Base-by-base conservation (phyloP, 163 green algal species). In the Trebouxiophyceae sp. region DNA sequence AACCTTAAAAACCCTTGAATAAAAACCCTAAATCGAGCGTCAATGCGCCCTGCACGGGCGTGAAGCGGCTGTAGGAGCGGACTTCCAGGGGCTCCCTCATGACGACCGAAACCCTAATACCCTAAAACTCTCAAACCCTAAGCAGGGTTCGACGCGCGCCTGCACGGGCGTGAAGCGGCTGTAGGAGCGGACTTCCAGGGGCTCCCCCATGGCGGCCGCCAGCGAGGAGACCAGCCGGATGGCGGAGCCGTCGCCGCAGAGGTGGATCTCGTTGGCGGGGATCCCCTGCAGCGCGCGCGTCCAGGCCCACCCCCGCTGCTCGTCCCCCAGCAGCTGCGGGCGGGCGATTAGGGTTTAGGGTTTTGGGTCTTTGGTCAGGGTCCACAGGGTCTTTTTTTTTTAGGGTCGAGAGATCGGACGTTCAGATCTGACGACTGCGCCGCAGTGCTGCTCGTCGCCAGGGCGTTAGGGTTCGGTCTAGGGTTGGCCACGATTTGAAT, bases 291-390 rank as follows among this genome's bases (percentile, higher is more conserved):
- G 63, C 2, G 89, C 90, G 0, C 89, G 70, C 0, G 91, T 98
- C 90, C 91, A 99, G 1, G 88, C 93, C 84, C 87, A 97, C 4
- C 93, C 93, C 1, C 92, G 72, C 30, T 76, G 57, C n/a, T 81
- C 65, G 65, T 95, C 86, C 16, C 71, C 83, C 20, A 96, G 75
- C 75, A 95, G 82, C 84, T 96, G 85, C 55, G 73, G 19, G 12
- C 12, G 19, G 12, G 8, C 26, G 47, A 57, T 57, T 12, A 47
- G 39, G 39, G 39, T 47, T 47, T 47, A 47, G 7, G 39, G 39
- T 47, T 47, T 47, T n/a, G n/a, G n/a, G n/a, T n/a, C n/a, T n/a
- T n/a, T n/a, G 39, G 39, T 47, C 39, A 47, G 39, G 39, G 39
- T 12, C n/a, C n/a, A n/a, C n/a, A n/a, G n/a, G n/a, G n/a, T n/a